These are phyloP conservation scores for Cladophialophora bantiana DNA, from an alignment of 2,329 filamentous ascomycete species.

Conservation along the genomic window DNA sequence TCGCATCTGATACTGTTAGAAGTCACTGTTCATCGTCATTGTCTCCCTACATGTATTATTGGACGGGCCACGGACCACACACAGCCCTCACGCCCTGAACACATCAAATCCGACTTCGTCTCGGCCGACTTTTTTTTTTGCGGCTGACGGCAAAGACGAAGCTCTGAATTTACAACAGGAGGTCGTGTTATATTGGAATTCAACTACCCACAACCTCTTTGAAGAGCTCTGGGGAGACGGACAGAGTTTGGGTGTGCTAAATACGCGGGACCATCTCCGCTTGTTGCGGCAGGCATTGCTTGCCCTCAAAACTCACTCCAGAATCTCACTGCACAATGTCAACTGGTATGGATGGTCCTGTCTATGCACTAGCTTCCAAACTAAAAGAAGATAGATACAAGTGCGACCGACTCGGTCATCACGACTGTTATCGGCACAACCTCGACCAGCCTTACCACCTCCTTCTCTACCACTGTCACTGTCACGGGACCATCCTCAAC, in stretches of 20 bases:
- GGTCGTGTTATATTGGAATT: neutral
- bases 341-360: conserved; percentile 10
- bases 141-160: neutral
- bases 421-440: conserved; percentile 42
- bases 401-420: conserved; percentile 25
- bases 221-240: neutral
- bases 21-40: neutral
- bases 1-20: neutral
- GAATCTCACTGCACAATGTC: conserved; percentile 13
- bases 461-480: conserved; percentile 33
- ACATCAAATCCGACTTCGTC: neutral
- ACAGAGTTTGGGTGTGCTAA: neutral
- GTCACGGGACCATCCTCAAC: conserved; percentile 22
- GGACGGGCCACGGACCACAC: neutral
- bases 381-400: conserved; percentile 12
- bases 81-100: conserved; percentile 3
- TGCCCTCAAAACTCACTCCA: neutral
- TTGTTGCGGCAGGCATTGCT: conserved; percentile 22
- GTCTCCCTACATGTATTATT: conserved; percentile 5
- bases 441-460: conserved; percentile 36
- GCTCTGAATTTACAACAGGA: neutral
- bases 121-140: neutral
- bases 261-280: conserved; percentile 4
- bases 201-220: neutral
- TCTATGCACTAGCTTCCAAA: neutral